Percentiles rank a stretch among this genome's conserved stretches.
Conservation (phyloP, 202 grass and related monocot species). For the Panicum virgatum region DNA sequence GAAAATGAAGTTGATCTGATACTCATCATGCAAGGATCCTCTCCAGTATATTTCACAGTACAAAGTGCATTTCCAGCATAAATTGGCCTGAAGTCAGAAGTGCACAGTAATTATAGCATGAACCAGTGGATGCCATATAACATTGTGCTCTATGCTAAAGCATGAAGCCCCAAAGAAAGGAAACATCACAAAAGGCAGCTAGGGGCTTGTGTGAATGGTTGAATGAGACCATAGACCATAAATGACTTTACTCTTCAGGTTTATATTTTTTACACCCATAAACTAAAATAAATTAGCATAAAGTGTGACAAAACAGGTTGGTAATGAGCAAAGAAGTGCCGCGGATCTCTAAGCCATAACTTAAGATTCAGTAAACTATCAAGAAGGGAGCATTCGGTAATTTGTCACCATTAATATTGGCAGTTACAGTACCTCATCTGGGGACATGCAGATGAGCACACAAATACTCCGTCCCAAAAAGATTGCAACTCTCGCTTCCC, state of each 20-base stretch:
- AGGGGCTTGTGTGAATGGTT: neutral
- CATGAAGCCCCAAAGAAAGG: neutral
- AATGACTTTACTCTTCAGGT: neutral
- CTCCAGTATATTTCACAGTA: constrained; percentile 72
- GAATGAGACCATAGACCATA: no score
- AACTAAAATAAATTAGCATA: neutral
- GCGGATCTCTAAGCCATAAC: neutral
- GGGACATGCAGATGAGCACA: neutral
- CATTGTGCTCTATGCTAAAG: neutral
- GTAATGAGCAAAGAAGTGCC: neutral
- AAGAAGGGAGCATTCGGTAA: neutral
- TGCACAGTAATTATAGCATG: neutral
- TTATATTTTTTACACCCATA: neutral
- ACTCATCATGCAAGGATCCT: constrained; percentile 83
- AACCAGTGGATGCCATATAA: neutral
- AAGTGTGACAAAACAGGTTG: neutral
- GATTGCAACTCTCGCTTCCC: no score
- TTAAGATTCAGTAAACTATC: neutral
- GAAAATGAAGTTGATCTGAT: constrained; percentile 92
- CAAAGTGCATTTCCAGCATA: constrained; percentile 99
- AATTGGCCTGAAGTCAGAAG: constrained; percentile 68
- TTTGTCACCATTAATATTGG: no score
- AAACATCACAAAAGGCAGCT: neutral
- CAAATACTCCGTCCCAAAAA: no score
- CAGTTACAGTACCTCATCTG: neutral